A percentile compares a stretch with the other conserved stretches of the same genome.
phyloP scores from a whole-genome alignment of 164 flowering plant species.

The Magnolia sinica region DNA sequence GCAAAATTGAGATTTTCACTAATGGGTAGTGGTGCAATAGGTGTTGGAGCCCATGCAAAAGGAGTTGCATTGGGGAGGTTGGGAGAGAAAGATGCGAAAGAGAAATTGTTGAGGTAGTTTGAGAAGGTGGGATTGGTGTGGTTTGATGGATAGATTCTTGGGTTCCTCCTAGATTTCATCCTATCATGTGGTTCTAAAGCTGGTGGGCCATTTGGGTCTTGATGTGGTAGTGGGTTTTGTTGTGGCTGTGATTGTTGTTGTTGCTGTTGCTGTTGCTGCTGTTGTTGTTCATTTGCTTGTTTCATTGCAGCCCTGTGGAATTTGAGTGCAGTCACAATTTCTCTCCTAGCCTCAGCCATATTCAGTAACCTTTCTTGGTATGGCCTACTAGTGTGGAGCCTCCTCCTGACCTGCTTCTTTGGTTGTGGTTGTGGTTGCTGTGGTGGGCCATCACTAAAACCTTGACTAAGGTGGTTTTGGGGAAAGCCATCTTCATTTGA shows the following conservation, averaged over 20 bases:
- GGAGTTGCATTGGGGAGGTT: conserved; percentile 21
- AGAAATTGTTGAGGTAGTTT: conserved; percentile 22
- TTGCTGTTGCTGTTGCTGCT: conserved; percentile 35
- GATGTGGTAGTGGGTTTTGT: conserved; percentile 2
- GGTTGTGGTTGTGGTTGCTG: conserved; percentile 35
- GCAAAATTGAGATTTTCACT: conserved; percentile 46
- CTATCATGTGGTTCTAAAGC: conserved; percentile 30
- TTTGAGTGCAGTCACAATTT: conserved; percentile 89
- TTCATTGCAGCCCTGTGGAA: conserved; percentile 87
- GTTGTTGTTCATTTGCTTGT: conserved; percentile 57
- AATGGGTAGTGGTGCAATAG: conserved; percentile 26
- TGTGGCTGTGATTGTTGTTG: conserved; percentile 15
- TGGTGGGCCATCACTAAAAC: conserved; percentile 27
- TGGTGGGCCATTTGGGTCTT: conserved; percentile 23
- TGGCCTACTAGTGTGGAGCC: conserved; percentile 80
- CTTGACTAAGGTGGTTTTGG: conserved; percentile 27
- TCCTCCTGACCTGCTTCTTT: conserved; percentile 79
- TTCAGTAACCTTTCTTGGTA: conserved; percentile 85
- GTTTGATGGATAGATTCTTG: conserved; percentile 42
- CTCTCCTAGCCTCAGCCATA: conserved; percentile 88
- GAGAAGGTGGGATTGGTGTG: conserved; percentile 15
- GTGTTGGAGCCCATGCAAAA: conserved; percentile 32
- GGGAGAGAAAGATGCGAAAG: conserved; percentile 26
- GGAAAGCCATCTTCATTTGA: conserved; percentile 22
- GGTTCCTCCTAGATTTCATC: conserved; percentile 43